Conservation (phyloP, 2,329 filamentous ascomycete genomes). For the Trichoderma pleuroti region DNA sequence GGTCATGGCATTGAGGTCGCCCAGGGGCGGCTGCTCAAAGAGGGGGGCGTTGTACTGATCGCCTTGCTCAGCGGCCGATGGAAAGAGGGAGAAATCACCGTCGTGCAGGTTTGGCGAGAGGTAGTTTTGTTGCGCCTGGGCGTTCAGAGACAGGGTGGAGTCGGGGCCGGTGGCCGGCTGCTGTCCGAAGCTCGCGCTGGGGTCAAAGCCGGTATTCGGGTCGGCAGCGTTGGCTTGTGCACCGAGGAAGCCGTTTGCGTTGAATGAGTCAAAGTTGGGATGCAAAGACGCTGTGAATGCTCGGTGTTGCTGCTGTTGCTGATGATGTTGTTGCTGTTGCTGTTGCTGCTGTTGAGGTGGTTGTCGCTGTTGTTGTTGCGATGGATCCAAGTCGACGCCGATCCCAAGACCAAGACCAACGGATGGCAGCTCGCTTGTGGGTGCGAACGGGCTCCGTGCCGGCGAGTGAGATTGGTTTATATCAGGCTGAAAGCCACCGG, state of each 20-base stretch:
- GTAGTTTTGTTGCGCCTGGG: constrained; percentile 44
- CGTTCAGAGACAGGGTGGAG: constrained; percentile 39
- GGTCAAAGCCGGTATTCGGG: constrained; percentile 39
- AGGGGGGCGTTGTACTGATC: constrained; percentile 61
- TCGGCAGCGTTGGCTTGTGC: constrained; percentile 40
- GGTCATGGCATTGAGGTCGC: constrained; percentile 52
- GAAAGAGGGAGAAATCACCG: constrained; percentile 64
- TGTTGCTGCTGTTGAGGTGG: constrained; percentile 41
- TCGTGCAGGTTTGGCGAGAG: constrained; percentile 50
- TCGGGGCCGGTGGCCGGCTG: constrained; percentile 37
- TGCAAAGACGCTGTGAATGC: constrained; percentile 28
- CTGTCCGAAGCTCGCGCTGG: constrained; percentile 44
- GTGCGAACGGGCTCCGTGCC: constrained; percentile 54
- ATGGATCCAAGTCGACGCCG: constrained; percentile 44
- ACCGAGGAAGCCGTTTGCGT: constrained; percentile 48
- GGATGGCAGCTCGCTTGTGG: constrained; percentile 34
- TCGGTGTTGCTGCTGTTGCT: constrained; percentile 35
- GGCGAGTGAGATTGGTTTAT: constrained; percentile 67
- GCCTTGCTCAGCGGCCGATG: constrained; percentile 47
- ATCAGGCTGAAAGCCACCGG: constrained; percentile 55
- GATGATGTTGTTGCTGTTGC: constrained; percentile 28
- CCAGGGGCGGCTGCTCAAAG: constrained; percentile 49
- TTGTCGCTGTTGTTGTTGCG: constrained; percentile 34
- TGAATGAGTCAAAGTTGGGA: constrained; percentile 44
- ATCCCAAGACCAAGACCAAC: constrained; percentile 48